Evolutionary conservation across 805 yeast species (phyloP).

Genomic region (Metschnikowia proteae): DNA sequence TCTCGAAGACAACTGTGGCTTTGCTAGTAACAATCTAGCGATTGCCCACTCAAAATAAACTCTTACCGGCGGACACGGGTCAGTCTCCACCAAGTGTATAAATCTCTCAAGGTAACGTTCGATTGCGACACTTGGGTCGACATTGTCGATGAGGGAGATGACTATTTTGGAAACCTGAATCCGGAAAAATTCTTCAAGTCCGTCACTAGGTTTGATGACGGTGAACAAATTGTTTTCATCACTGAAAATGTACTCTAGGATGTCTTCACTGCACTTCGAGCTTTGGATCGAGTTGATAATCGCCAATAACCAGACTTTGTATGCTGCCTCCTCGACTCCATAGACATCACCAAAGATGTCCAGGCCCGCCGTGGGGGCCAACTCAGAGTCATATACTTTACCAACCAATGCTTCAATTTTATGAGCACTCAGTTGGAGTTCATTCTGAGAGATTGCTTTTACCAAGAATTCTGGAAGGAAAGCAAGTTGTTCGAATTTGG

Average conservation of each 20-base stretch:
- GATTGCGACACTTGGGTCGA: constrained; percentile 17
- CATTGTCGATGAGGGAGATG: constrained; percentile 38
- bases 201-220: constrained; percentile 58
- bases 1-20: constrained; percentile 14
- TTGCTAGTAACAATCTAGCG: constrained; percentile 40
- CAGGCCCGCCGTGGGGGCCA: constrained; percentile 24
- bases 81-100: constrained; percentile 40
- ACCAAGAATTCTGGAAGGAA: constrained; percentile 56
- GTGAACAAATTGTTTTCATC: constrained; percentile 37
- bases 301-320: constrained; percentile 48
- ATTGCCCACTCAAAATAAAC: constrained; percentile 77
- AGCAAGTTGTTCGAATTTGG: constrained; percentile 33
- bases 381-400: constrained; percentile 43
- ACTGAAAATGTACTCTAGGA: constrained; percentile 37
- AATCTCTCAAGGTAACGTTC: constrained; percentile 29
- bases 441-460: constrained; percentile 44
- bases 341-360: constrained; percentile 46
- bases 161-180: constrained; percentile 54
- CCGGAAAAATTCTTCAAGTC: constrained; percentile 65
- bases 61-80: constrained; percentile 76
- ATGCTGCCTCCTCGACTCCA: constrained; percentile 55
- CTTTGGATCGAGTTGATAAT: constrained; percentile 36
- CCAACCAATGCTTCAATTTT: constrained; percentile 58
- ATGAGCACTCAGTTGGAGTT: constrained; percentile 54
- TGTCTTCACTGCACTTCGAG: constrained; percentile 23